These are phyloP conservation scores for Wickerhamomyces chaumierensis DNA, from an alignment of 805 yeast genomes.

Conservation along the genomic window DNA sequence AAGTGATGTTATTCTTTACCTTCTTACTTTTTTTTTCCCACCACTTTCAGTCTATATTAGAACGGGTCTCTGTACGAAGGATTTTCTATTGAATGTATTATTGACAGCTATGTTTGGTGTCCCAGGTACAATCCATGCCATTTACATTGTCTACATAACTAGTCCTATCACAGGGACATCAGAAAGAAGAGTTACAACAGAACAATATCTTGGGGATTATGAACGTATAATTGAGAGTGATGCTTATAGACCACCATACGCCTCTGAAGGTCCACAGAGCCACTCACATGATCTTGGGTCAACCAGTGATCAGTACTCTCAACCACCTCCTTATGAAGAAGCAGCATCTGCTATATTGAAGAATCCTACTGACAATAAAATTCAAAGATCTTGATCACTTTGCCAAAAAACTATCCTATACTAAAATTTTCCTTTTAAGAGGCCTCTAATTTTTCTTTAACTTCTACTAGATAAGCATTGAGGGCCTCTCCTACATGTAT, in stretches of 20 bases:
- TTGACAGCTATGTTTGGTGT: slow-evolving; percentile 64
- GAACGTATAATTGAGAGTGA: slow-evolving; percentile 13
- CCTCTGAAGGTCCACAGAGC: neutral
- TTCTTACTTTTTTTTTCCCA: slow-evolving; percentile 55
- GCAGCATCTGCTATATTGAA: neutral
- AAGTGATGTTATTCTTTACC: slow-evolving; percentile 44
- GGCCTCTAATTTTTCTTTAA: too few relatives aligned
- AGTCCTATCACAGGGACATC: slow-evolving; percentile 11
- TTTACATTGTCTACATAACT: slow-evolving; percentile 33
- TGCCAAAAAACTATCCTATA: too few relatives aligned
- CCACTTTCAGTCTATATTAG: slow-evolving; percentile 65
- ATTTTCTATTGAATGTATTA: slow-evolving; percentile 46
- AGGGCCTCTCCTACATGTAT: too few relatives aligned
- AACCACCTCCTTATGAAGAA: slow-evolving; percentile 15
- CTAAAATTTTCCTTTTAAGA: too few relatives aligned
- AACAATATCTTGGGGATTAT: slow-evolving; percentile 9
- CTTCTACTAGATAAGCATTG: too few relatives aligned
- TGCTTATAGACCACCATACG: neutral
- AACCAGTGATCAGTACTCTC: neutral
- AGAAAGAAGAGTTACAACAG: slow-evolving; percentile 7
- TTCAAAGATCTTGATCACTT: slow-evolving; percentile 5
- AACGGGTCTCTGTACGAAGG: slow-evolving; percentile 46
- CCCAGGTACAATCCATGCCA: slow-evolving; percentile 64
- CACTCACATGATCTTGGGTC: neutral
- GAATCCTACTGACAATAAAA: slow-evolving; percentile 14